These are phyloP conservation scores for Ustanciosporium gigantosporum DNA, from an alignment of 1,284 basidiomycete genomes.

Conservation along the genomic window DNA sequence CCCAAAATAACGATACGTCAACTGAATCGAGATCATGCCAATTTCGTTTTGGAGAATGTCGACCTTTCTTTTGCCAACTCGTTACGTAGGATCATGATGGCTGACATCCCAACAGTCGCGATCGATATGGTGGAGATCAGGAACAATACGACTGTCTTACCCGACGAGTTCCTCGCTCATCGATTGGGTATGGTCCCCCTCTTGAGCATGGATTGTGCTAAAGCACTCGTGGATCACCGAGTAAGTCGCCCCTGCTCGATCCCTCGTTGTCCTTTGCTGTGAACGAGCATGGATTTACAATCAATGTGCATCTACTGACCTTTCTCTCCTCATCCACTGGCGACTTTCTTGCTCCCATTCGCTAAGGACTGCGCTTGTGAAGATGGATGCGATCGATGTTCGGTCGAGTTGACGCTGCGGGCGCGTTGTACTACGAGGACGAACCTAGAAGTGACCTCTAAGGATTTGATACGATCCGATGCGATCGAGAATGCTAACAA, in stretches of 20 bases:
- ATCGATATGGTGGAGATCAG: constrained; percentile 96
- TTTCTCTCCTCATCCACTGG: too few relatives aligned
- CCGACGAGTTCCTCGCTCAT: constrained; percentile 97
- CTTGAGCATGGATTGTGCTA: constrained; percentile 66
- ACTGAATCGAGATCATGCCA: constrained; percentile 45
- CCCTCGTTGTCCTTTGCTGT: too few relatives aligned
- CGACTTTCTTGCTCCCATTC: too few relatives aligned
- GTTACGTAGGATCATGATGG: constrained; percentile 56
- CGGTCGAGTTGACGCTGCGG: constrained; percentile 75
- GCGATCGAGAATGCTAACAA: constrained; percentile 35
- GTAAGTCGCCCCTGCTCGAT: constrained; percentile 22
- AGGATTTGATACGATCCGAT: constrained; percentile 50
- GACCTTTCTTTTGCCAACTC: constrained; percentile 60
- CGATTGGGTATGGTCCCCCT: constrained; percentile 92
- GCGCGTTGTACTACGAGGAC: constrained; percentile 68
- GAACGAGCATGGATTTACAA: too few relatives aligned
- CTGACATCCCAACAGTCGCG: constrained; percentile 65
- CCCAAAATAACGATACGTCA: constrained; percentile 50
- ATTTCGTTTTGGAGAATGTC: constrained; percentile 57
- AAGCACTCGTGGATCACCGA: constrained; percentile 54
- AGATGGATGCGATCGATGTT: constrained; percentile 77
- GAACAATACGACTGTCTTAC: constrained; percentile 87
- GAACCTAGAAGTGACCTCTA: constrained; percentile 79
- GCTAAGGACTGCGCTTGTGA: constrained; percentile 81
- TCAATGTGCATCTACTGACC: too few relatives aligned